phyloP scores from a whole-genome alignment of 805 yeast genomes.

The Dipodascus geniculatus region DNA sequence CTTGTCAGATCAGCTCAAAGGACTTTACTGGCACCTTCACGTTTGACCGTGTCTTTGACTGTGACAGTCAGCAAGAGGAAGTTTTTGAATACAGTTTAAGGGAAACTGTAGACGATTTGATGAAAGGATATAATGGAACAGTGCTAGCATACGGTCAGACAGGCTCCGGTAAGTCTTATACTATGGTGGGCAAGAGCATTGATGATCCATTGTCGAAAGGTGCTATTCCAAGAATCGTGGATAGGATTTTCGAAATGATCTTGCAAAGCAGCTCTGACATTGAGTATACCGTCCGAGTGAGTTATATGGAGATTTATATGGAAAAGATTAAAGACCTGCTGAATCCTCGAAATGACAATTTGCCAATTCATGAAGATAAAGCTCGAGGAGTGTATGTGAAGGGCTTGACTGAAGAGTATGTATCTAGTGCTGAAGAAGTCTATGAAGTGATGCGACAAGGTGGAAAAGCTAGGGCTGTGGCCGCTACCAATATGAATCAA shows the following conservation, averaged over 20 bases:
- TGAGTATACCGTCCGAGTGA: slow-evolving; percentile 56
- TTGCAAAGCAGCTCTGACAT: slow-evolving; percentile 34
- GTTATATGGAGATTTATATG: slow-evolving; percentile 72
- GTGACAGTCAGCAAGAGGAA: slow-evolving; percentile 39
- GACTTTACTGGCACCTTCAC: slow-evolving; percentile 31
- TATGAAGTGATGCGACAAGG: slow-evolving; percentile 49
- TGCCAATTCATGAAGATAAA: slow-evolving; percentile 53
- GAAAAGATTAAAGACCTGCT: slow-evolving; percentile 67
- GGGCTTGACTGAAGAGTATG: slow-evolving; percentile 54
- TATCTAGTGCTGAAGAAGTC: slow-evolving; percentile 47
- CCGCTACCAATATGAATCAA: slow-evolving; percentile 56
- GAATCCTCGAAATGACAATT: slow-evolving; percentile 29
- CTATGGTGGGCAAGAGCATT: slow-evolving; percentile 52
- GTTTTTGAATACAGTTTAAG: slow-evolving; percentile 47
- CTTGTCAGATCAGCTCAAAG: slow-evolving; percentile 18
- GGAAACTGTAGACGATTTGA: slow-evolving; percentile 56
- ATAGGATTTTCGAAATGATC: slow-evolving; percentile 49
- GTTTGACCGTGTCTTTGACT: slow-evolving; percentile 54
- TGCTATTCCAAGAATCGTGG: slow-evolving; percentile 60
- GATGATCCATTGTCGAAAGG: slow-evolving; percentile 39
- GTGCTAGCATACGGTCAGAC: slow-evolving; percentile 73
- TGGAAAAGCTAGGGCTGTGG: slow-evolving; percentile 39
- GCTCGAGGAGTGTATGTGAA: slow-evolving; percentile 57
- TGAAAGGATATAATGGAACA: slow-evolving; percentile 68
- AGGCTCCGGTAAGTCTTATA: slow-evolving; percentile 64